A percentile compares a stretch with the other conserved stretches of the same genome.
These are phyloP conservation scores for Kodamaea kaohsiungensis DNA, from an alignment of 805 yeast species.

Conservation along the genomic window DNA sequence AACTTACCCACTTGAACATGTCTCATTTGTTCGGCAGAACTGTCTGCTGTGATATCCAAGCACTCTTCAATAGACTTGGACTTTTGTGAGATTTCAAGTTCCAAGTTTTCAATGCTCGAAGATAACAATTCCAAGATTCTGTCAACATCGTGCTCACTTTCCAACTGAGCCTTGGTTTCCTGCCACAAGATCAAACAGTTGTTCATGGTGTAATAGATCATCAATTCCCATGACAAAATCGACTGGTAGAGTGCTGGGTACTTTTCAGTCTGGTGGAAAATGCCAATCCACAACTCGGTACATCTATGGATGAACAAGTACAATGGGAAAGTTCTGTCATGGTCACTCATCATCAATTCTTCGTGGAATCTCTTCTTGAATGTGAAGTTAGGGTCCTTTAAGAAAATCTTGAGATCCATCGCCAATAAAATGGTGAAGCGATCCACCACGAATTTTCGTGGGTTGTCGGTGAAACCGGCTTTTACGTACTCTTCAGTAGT, in stretches of 20 bases:
- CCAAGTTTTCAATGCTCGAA: conserved; percentile 30
- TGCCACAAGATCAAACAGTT: conserved; percentile 66
- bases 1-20: conserved; percentile 50
- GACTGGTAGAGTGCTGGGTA: conserved; percentile 42
- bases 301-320: conserved; percentile 36
- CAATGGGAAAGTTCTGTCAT: conserved; percentile 52
- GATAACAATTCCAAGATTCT: conserved; percentile 49
- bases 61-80: conserved; percentile 44
- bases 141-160: conserved; percentile 49
- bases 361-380: conserved; percentile 65
- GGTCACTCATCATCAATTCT: conserved; percentile 61
- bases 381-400: conserved; percentile 56
- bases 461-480: conserved; percentile 50
- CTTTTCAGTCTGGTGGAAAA: conserved; percentile 26
- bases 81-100: conserved; percentile 21
- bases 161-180: conserved; percentile 52
- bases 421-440: conserved; percentile 52
- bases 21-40: conserved; percentile 53
- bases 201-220: conserved; percentile 58
- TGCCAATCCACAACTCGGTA: conserved; percentile 37
- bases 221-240: conserved; percentile 51
- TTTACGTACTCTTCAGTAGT: conserved; percentile 44
- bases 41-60: conserved; percentile 38
- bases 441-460: conserved; percentile 41
- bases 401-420: conserved; percentile 54